Base-by-base conservation (phyloP, 2,329 filamentous ascomycete species). In the Alternaria sp. region DNA sequence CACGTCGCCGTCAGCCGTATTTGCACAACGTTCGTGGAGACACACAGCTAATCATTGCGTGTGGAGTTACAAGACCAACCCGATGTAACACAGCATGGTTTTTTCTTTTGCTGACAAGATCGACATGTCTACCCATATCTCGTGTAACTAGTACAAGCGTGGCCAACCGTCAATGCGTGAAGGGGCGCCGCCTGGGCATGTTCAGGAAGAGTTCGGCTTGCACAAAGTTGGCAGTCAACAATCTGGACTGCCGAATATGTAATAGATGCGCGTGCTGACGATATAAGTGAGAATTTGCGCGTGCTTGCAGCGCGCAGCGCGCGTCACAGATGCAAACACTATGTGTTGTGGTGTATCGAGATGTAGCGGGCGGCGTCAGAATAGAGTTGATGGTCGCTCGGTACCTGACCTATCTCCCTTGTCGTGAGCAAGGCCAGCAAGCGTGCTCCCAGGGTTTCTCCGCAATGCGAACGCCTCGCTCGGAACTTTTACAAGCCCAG, bases 401-500 rank as follows among this genome's bases (percentile, higher is more conserved):
- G 72, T 76, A 72, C 73, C 73, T 76, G 72, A 69, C 58, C 67
- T 70, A 65, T 76, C 67, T 70, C 74, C 75, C 75, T 75, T 69
- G 74, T 76, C 72, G 64, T 66, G 70, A 69, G 67, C 60, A 66
- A 72, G 70, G 71, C 68, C 70, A 73, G 69, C 70, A 64, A 64
- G 61, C 63, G 63, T 74, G 74, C 66, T 70, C 63, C 69, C 74
- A 75, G 74, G 75, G 74, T 66, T 69, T 76, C 75, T 78, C 76
- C 76, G 69, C 75, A 76, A 70, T 74, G 70, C 71, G 68, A 75
- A 74, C 72, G 72, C 73, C 73, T 72, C 69, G 66, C 63, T 74
- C 73, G 73, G 75, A 75, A 74, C 64, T 71, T 76, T 76, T 76
- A 72, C 72, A 74, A 68, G 69, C 69, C 71, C 74, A 75, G 73